Conservation (phyloP, 139 green algal species). For the Gonium pectorale region DNA sequence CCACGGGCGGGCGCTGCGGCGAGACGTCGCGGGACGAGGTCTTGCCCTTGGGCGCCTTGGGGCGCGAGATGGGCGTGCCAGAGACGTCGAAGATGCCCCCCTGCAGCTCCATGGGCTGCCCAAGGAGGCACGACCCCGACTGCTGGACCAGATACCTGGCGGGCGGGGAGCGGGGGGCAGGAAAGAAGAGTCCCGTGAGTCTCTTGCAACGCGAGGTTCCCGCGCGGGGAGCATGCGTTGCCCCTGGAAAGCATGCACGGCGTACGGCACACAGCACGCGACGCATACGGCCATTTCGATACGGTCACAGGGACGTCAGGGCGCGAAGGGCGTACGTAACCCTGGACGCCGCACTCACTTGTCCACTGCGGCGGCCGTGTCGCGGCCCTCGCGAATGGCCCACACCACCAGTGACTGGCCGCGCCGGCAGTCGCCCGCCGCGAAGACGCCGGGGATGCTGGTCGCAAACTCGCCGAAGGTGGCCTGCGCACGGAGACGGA, state of each 20-base stretch:
- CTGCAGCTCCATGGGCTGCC: conserved; percentile 22
- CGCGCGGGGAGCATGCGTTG: too few relatives aligned
- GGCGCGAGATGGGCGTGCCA: not conserved
- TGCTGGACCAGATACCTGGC: conserved; percentile 16
- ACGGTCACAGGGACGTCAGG: too few relatives aligned
- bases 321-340: too few relatives aligned
- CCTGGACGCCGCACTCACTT: conserved; percentile 65
- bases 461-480: conserved; percentile 92
- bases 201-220: too few relatives aligned
- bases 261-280: too few relatives aligned
- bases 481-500: too few relatives aligned
- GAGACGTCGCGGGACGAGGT: not conserved
- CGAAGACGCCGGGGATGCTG: conserved; percentile 92
- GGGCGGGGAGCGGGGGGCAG: not conserved
- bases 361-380: conserved; percentile 82
- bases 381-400: conserved; percentile 94
- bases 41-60: too few relatives aligned
- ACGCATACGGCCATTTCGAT: too few relatives aligned
- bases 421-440: conserved; percentile 94
- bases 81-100: conserved; percentile 39
- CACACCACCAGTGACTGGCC: conserved; percentile 95
- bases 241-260: too few relatives aligned
- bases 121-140: conserved; percentile 19
- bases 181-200: too few relatives aligned
- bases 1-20: conserved; percentile 17